Evolutionary conservation across 139 green algal species (phyloP).

Genomic region (Chlamydomonas sp.): DNA sequence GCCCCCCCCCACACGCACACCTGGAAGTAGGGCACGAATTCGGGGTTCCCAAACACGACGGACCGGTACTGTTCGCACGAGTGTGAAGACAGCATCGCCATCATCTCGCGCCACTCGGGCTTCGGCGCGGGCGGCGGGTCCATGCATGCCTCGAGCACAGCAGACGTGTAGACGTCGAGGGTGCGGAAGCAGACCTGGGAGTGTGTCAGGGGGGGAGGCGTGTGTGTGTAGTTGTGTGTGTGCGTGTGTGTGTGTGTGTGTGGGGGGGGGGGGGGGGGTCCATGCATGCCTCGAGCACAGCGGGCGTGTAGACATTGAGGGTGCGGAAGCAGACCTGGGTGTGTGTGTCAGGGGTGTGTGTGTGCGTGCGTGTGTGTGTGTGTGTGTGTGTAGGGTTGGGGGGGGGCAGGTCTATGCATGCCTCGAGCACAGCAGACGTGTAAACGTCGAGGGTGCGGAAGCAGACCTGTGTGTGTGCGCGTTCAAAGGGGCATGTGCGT

Average conservation of each 20-base stretch:
- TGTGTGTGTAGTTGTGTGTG: no score
- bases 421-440: conserved; percentile 72
- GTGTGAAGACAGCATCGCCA: conserved; percentile 54
- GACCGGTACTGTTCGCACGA: conserved; percentile 54
- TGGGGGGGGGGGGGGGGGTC: no score
- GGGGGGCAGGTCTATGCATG: conserved; percentile 32
- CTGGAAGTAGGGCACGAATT: conserved; percentile 91
- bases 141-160: conserved; percentile 59
- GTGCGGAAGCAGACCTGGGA: conserved; percentile 55
- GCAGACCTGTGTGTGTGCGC: no score
- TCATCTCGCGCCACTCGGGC: conserved; percentile 65
- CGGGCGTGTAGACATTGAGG: no score
- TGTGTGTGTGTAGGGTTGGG: no score
- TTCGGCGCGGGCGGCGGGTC: conserved; percentile 31
- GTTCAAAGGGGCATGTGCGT: no score
- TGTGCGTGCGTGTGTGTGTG: no score
- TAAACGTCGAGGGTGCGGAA: conserved; percentile 78
- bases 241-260: no score
- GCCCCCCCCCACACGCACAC: conserved; percentile 61
- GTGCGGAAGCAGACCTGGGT: no score
- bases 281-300: no score
- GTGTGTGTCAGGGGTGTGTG: no score
- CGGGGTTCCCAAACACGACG: conserved; percentile 64
- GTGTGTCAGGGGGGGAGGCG: no score
- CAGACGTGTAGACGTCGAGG: conserved; percentile 81